Percentiles rank a stretch among this genome's conserved stretches.
These are phyloP conservation scores for Eucalyptus marginata DNA, from an alignment of 345 rosid species.

Conservation along the genomic window DNA sequence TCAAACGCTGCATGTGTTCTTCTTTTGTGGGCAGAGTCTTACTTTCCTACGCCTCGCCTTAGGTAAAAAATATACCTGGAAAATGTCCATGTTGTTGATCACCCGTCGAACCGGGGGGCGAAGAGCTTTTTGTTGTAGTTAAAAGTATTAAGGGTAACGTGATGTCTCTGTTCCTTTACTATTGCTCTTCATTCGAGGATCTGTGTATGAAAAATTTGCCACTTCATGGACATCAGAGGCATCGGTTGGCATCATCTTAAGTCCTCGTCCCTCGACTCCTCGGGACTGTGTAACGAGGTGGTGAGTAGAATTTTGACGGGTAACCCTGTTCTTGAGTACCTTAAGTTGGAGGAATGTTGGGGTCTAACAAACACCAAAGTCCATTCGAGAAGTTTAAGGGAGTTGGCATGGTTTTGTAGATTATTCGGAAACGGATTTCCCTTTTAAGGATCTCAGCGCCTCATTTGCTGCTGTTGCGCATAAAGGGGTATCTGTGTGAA, in stretches of 20 bases:
- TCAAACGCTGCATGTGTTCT: neutral
- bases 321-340: neutral
- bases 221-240: neutral
- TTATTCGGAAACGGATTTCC: no score
- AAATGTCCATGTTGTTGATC: neutral
- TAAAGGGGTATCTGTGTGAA: no score
- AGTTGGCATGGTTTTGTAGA: neutral
- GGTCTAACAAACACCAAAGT: neutral
- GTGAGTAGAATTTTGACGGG: neutral
- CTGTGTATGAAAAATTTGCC: neutral
- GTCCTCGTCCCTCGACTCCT: neutral
- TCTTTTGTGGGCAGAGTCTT: neutral
- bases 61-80: neutral
- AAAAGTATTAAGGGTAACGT: neutral
- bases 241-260: neutral
- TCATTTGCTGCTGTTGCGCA: no score
- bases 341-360: neutral
- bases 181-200: neutral
- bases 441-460: no score
- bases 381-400: neutral
- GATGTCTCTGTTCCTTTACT: neutral
- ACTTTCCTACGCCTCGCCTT: neutral
- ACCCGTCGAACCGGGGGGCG: fast-evolving
- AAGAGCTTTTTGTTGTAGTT: neutral
- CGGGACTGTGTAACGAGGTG: fast-evolving